A percentile compares a stretch with the other conserved stretches of the same genome.
phyloP scores from a whole-genome alignment of 192 early-diverging fungal species.

The Coemansia sp. region DNA sequence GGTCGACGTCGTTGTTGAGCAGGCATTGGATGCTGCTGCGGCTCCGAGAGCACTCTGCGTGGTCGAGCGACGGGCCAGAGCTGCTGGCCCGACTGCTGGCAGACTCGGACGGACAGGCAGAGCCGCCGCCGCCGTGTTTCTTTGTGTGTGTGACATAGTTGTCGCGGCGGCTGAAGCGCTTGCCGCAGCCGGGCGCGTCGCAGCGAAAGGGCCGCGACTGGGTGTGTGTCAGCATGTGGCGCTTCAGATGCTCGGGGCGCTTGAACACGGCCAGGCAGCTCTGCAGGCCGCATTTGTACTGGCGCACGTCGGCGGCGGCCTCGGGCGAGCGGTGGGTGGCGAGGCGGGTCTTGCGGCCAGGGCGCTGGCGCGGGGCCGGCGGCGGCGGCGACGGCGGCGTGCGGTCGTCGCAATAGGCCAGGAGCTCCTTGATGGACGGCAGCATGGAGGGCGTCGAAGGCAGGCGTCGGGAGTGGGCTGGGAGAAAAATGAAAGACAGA shows the following conservation, averaged over 20 bases:
- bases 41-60: too few species aligned
- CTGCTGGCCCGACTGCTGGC: too few species aligned
- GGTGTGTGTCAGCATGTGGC: constrained; percentile 85
- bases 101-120: too few species aligned
- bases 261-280: constrained; percentile 70
- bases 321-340: constrained; percentile 12
- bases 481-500: constrained; percentile 9
- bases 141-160: constrained; percentile 54
- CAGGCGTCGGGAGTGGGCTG: not conserved
- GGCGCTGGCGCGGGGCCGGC: not conserved
- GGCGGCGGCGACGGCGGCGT: not conserved
- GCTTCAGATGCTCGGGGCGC: constrained; percentile 79
- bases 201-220: constrained; percentile 84
- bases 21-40: too few species aligned
- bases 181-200: constrained; percentile 62
- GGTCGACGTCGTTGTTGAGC: too few species aligned
- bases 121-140: too few species aligned
- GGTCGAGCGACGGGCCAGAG: too few species aligned
- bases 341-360: constrained; percentile 45
- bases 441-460: constrained; percentile 34
- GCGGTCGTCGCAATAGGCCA: constrained; percentile 13
- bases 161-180: constrained; percentile 82
- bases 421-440: constrained; percentile 42
- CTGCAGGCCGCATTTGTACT: constrained; percentile 56
- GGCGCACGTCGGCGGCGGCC: constrained; percentile 35